These are phyloP conservation scores for Boletales sp. DNA, from an alignment of 768 basidiomycete species.

Conservation along the genomic window DNA sequence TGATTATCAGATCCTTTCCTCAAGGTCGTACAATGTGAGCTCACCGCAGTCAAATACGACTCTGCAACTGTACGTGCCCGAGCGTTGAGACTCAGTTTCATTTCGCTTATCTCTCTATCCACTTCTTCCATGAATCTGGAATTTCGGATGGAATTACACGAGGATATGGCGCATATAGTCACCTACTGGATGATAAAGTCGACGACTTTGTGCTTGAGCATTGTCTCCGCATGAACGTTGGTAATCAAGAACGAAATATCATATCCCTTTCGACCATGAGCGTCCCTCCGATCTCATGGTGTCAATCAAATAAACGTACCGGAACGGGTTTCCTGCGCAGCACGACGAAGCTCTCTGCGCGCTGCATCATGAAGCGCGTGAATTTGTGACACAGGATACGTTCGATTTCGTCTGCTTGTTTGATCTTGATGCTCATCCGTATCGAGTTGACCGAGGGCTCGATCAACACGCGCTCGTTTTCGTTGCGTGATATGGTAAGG, in stretches of 20 bases:
- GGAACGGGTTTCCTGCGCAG: slow-evolving; percentile 90
- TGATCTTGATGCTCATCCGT: slow-evolving; percentile 95
- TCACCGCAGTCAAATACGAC: slow-evolving; percentile 87
- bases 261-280: slow-evolving; percentile 67
- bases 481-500: slow-evolving; percentile 91
- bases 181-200: slow-evolving; percentile 98
- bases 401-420: slow-evolving; percentile 99
- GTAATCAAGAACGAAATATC: slow-evolving; percentile 99
- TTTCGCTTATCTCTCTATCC: slow-evolving; percentile 98
- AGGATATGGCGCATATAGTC: slow-evolving; percentile 2
- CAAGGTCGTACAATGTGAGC: slow-evolving; percentile 23
- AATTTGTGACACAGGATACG: slow-evolving; percentile 97
- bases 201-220: slow-evolving; percentile 99
- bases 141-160: background rate
- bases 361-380: slow-evolving; percentile 98
- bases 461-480: slow-evolving; percentile 95
- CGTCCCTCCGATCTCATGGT: slow-evolving; percentile 5
- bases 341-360: slow-evolving; percentile 96
- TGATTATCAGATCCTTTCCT: slow-evolving; percentile 3
- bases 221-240: slow-evolving; percentile 93
- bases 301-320: slow-evolving; percentile 41
- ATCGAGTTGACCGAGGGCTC: slow-evolving; percentile 98
- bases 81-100: slow-evolving; percentile 96
- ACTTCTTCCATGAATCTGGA: slow-evolving; percentile 97
- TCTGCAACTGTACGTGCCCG: slow-evolving; percentile 97